Evolutionary conservation across 2,329 filamentous ascomycete species (phyloP).

Genomic region (Colletotrichum siamense): DNA sequence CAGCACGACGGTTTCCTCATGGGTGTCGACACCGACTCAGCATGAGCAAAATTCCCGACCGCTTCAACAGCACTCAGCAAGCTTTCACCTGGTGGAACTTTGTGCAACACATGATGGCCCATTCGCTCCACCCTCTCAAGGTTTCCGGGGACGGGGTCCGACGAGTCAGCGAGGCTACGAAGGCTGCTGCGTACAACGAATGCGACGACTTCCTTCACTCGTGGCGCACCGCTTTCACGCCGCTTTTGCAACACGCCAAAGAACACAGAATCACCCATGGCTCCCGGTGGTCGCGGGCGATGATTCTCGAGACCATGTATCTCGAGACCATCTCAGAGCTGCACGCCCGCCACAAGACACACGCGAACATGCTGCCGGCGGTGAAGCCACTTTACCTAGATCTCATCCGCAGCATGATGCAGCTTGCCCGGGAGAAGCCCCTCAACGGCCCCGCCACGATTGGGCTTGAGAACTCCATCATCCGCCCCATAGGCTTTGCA

Average conservation of each 20-base stretch:
- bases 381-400: constrained; percentile 5
- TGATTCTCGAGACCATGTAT: constrained; percentile 11
- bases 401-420: neutral
- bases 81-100: constrained; percentile 10
- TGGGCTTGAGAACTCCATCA: neutral
- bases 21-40: neutral
- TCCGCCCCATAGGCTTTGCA: constrained; percentile 5
- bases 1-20: neutral
- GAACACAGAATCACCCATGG: neutral
- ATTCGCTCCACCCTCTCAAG: constrained; percentile 7
- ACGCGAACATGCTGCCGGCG: constrained; percentile 2
- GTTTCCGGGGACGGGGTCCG: neutral
- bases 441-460: neutral
- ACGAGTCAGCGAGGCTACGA: neutral
- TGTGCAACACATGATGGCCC: neutral
- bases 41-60: neutral
- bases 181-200: neutral
- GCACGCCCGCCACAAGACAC: neutral
- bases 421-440: neutral
- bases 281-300: neutral
- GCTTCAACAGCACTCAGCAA: neutral
- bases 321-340: constrained; percentile 6
- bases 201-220: neutral
- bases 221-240: neutral
- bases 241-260: neutral